Evolutionary conservation across 345 rosid species (phyloP).

Genomic region (Gossypium rotundifolium): DNA sequence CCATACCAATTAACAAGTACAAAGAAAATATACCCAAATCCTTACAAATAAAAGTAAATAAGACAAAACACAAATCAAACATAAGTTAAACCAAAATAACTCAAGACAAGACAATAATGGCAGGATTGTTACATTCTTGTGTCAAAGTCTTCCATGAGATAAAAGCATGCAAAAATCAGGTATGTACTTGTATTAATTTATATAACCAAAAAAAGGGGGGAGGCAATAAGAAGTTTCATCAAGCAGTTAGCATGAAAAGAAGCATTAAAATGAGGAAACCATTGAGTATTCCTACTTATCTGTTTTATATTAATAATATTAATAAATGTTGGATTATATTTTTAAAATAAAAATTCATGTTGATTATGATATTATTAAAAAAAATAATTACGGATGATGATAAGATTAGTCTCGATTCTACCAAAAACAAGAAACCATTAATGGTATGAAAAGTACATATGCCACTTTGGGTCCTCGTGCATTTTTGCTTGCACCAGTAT

Average conservation of each 20-base stretch:
- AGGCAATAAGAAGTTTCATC: neutral
- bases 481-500: neutral
- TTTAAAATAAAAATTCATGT: fast-evolving
- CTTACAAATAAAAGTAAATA: no score
- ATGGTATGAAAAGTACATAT: neutral
- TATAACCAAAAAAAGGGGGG: neutral
- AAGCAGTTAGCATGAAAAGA: neutral
- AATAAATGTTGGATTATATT: no score
- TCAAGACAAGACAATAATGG: no score
- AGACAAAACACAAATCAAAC: no score
- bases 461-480: neutral
- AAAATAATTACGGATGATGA: no score
- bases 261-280: neutral
- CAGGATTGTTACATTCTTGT: neutral
- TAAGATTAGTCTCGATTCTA: neutral
- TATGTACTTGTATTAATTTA: neutral
- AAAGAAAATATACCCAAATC: no score
- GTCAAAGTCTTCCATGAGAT: neutral
- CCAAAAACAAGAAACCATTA: neutral
- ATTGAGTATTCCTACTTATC: neutral
- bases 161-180: neutral
- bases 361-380: no score
- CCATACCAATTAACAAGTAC: no score
- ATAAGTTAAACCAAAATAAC: no score
- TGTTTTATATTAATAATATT: neutral